A percentile compares a stretch with the other conserved stretches of the same genome.
phyloP scores from a whole-genome alignment of 192 early-diverging fungal genomes.

The Backusella westeae region DNA sequence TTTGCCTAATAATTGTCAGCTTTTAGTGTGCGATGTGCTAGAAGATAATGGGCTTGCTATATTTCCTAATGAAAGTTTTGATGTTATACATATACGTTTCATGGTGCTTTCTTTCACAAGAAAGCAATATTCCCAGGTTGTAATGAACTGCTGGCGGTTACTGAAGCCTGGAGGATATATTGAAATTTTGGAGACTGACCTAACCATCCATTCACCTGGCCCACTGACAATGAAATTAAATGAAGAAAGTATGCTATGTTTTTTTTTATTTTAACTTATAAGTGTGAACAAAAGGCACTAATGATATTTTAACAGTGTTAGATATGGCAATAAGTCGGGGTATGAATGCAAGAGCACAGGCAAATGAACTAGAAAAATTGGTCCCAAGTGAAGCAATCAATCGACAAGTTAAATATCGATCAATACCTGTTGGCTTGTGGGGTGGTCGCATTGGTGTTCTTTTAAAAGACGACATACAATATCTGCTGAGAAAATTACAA shows the following conservation, averaged over 20 bases:
- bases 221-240: constrained; percentile 23
- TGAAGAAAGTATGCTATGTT: constrained; percentile 17
- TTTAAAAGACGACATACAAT: constrained; percentile 25
- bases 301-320: constrained; percentile 9
- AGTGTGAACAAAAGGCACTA: background rate
- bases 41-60: constrained; percentile 14
- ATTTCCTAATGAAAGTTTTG: constrained; percentile 28
- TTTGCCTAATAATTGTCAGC: constrained; percentile 30
- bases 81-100: constrained; percentile 35
- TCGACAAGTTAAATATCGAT: constrained; percentile 23
- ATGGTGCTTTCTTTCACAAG: constrained; percentile 31
- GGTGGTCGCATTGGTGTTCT: constrained; percentile 35
- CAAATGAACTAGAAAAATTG: constrained; percentile 9
- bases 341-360: constrained; percentile 16
- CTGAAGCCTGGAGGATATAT: constrained; percentile 32
- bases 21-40: constrained; percentile 24
- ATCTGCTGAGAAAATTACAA: constrained; percentile 21
- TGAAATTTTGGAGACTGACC: constrained; percentile 35
- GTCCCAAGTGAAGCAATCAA: constrained; percentile 20
- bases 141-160: constrained; percentile 28
- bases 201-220: constrained; percentile 25
- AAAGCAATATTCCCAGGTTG: constrained; percentile 26
- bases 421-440: constrained; percentile 36
- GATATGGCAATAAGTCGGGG: constrained; percentile 12
- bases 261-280: background rate